phyloP scores from a whole-genome alignment of 176 grass and related monocot species.

The Metroxylon sagu region DNA sequence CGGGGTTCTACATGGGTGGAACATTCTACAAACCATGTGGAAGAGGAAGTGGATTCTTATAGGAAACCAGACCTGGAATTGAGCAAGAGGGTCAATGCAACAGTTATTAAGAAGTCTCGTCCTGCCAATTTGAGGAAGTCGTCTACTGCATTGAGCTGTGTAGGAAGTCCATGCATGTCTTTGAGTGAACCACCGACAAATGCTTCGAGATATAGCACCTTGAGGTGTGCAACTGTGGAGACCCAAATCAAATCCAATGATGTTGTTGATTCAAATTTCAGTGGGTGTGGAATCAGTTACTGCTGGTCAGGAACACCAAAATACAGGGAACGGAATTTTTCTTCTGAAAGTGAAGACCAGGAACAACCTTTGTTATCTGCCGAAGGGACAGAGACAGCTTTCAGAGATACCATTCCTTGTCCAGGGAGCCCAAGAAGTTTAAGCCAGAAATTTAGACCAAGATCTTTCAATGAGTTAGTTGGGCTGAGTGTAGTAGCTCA shows the following conservation, averaged over 20 bases:
- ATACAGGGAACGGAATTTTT: conserved; percentile 53
- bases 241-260: conserved; percentile 73
- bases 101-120: conserved; percentile 25
- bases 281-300: conserved; percentile 92
- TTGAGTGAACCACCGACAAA: conserved; percentile 50
- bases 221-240: conserved; percentile 41
- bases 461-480: conserved; percentile 80
- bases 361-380: conserved; percentile 70
- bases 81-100: conserved; percentile 27
- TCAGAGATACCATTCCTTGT: conserved; percentile 41
- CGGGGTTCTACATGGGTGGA: conserved; percentile 36
- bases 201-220: conserved; percentile 34
- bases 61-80: conserved; percentile 24
- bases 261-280: conserved; percentile 80
- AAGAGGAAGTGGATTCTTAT: conserved; percentile 66
- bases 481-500: conserved; percentile 79
- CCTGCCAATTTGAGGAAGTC: conserved; percentile 46
- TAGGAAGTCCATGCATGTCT: conserved; percentile 71
- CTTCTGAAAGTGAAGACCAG: conserved; percentile 78
- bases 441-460: conserved; percentile 91
- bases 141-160: conserved; percentile 48
- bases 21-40: conserved; percentile 35
- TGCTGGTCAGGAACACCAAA: conserved; percentile 95
- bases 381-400: conserved; percentile 45
- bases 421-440: conserved; percentile 69